Percentiles rank a stretch among this genome's conserved stretches.
Conservation (phyloP, 805 yeast genomes). For the Ogataea allantospora region DNA sequence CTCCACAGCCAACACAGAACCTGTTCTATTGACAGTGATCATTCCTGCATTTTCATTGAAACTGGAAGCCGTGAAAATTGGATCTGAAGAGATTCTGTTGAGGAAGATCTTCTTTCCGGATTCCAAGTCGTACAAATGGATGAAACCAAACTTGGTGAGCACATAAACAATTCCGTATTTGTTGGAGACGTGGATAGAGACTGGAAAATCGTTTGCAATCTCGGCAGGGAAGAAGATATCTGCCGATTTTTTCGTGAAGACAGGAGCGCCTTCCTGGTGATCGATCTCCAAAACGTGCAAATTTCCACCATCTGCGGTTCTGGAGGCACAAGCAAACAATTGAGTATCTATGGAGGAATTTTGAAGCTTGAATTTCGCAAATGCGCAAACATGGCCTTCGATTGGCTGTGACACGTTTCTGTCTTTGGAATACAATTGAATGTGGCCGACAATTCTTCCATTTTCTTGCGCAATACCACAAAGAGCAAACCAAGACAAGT, state of each 20-base stretch:
- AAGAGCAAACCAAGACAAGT: constrained; percentile 88
- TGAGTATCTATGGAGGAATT: constrained; percentile 77
- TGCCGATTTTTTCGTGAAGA: constrained; percentile 81
- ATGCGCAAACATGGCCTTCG: constrained; percentile 95
- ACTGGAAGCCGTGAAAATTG: constrained; percentile 84
- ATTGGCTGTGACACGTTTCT: constrained; percentile 94
- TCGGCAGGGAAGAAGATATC: constrained; percentile 97
- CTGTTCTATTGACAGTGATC: constrained; percentile 88
- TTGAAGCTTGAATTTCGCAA: constrained; percentile 71
- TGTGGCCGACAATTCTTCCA: constrained; percentile 93
- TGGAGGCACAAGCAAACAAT: constrained; percentile 90
- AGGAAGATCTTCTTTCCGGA: constrained; percentile 90
- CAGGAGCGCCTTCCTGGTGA: constrained; percentile 82
- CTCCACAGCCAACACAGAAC: constrained; percentile 92
- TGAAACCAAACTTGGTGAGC: constrained; percentile 93
- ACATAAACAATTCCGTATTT: constrained; percentile 84
- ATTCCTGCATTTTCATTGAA: constrained; percentile 78
- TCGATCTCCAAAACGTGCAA: constrained; percentile 95
- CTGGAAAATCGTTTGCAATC: constrained; percentile 94
- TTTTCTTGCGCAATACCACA: constrained; percentile 94
- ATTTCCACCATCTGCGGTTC: constrained; percentile 78
- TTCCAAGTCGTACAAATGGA: constrained; percentile 92
- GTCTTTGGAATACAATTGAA: constrained; percentile 84
- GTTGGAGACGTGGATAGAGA: constrained; percentile 81
- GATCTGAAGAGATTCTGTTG: constrained; percentile 93